Evolutionary conservation across 176 grass and related monocot species (phyloP).

Genomic region (Triticum urartu): DNA sequence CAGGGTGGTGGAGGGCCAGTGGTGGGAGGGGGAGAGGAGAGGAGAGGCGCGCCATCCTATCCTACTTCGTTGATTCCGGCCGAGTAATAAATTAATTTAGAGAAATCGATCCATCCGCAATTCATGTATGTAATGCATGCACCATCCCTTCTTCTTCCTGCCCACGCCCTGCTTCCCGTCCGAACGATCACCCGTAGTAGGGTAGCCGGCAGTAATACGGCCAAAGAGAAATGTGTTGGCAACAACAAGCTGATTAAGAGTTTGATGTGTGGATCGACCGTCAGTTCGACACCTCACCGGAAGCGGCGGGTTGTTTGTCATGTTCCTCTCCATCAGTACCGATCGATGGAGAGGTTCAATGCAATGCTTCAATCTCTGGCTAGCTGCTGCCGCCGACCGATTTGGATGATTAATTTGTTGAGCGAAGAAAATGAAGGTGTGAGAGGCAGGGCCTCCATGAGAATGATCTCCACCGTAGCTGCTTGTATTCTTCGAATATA

Average conservation of each 20-base stretch:
- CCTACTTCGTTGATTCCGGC: too few relatives aligned
- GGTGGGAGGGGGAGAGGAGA: too few relatives aligned
- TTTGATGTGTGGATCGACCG: not conserved
- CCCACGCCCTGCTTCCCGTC: not conserved
- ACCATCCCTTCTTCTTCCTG: not conserved
- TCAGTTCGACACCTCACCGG: not conserved
- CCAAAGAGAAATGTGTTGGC: not conserved
- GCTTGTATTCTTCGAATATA: not conserved
- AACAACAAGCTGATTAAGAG: not conserved
- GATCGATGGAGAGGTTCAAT: not conserved
- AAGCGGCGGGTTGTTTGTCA: constrained; percentile 13
- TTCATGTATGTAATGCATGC: not conserved
- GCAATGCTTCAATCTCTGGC: not conserved
- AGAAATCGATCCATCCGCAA: not conserved
- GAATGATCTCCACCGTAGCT: not conserved
- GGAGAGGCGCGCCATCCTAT: too few relatives aligned
- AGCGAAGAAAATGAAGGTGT: not conserved
- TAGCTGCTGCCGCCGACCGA: too few relatives aligned
- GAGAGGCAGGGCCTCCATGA: not conserved
- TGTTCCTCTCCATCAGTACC: constrained; percentile 20
- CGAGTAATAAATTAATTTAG: not conserved
- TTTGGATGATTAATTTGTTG: too few relatives aligned
- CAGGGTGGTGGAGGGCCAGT: too few relatives aligned
- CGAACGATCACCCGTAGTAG: not conserved
- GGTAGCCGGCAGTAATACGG: not conserved